Percentiles rank a stretch among this genome's conserved stretches.
phyloP scores from a whole-genome alignment of 1,139 yeast species.

The Suhomyces bolitotheri region DNA sequence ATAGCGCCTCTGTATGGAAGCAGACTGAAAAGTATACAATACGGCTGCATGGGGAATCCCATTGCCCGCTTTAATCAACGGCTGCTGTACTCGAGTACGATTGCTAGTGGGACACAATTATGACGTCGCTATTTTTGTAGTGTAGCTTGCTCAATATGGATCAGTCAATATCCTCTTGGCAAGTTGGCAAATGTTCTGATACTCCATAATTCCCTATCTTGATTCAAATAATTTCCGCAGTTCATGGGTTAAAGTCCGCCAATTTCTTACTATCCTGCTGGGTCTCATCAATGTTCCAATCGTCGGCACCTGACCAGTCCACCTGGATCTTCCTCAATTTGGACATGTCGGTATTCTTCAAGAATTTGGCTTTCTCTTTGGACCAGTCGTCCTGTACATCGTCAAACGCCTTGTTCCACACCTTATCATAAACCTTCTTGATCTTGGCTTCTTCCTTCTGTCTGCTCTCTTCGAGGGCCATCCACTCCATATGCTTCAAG shows the following conservation, averaged over 20 bases:
- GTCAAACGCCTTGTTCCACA: conserved; percentile 76
- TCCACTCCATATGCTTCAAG: conserved; percentile 93
- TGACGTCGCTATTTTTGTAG: too few relatives aligned
- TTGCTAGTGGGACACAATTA: too few relatives aligned
- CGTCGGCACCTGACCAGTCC: conserved; percentile 70
- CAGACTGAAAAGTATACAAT: too few relatives aligned
- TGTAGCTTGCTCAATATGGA: too few relatives aligned
- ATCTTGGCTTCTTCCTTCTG: conserved; percentile 65
- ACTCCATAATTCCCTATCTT: too few relatives aligned
- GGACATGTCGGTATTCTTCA: conserved; percentile 71
- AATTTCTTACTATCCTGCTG: conserved; percentile 31
- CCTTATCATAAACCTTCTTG: conserved; percentile 68
- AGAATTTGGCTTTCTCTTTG: conserved; percentile 60
- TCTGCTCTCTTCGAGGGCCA: conserved; percentile 88
- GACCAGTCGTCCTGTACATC: conserved; percentile 72
- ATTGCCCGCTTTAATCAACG: too few relatives aligned
- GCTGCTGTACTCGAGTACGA: too few relatives aligned
- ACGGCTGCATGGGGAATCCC: too few relatives aligned
- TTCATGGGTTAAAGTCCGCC: conserved; percentile 46
- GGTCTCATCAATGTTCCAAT: conserved; percentile 35
- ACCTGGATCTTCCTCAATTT: conserved; percentile 49
- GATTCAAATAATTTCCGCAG: too few relatives aligned
- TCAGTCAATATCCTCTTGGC: too few relatives aligned
- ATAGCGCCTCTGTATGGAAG: too few relatives aligned
- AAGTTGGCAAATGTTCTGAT: too few relatives aligned